These are phyloP conservation scores for Annona cherimola DNA, from an alignment of 164 flowering plant species.

Conservation along the genomic window DNA sequence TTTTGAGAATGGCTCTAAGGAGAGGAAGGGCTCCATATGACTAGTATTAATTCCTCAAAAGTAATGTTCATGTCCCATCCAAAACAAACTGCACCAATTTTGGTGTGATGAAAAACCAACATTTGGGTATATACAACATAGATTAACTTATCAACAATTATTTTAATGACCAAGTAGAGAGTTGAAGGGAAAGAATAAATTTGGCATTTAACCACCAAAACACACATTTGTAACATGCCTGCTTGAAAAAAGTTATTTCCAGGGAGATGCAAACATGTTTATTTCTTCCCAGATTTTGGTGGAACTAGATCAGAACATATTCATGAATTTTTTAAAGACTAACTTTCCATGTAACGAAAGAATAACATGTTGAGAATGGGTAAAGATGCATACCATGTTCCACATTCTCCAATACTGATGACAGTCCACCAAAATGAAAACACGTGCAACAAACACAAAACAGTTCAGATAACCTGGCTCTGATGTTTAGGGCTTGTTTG, in stretches of 20 bases:
- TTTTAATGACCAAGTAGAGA: neutral
- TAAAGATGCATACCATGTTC: constrained; percentile 78
- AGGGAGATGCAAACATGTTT: neutral
- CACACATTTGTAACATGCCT: neutral
- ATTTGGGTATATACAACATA: too few species aligned
- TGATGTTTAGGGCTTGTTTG: neutral
- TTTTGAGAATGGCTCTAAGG: too few species aligned
- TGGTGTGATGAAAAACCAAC: too few species aligned
- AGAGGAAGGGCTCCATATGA: too few species aligned
- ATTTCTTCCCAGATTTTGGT: neutral
- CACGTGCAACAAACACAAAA: constrained; percentile 12
- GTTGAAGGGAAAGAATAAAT: neutral
- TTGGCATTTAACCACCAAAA: neutral
- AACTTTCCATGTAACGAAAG: neutral
- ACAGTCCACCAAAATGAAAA: constrained; percentile 15
- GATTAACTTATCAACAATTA: too few species aligned
- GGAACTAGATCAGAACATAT: neutral
- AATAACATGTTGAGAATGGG: constrained; percentile 1
- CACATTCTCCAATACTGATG: constrained; percentile 99
- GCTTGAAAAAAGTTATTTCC: neutral
- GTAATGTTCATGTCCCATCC: too few species aligned
- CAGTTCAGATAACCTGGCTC: constrained; percentile 3
- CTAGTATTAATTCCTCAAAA: too few species aligned
- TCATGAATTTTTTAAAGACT: neutral
- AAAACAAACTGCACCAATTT: too few species aligned